Percentiles rank a stretch among this genome's conserved stretches.
phyloP scores from a whole-genome alignment of 2,329 filamentous ascomycete species.

The Stachybotrys echinatus region DNA sequence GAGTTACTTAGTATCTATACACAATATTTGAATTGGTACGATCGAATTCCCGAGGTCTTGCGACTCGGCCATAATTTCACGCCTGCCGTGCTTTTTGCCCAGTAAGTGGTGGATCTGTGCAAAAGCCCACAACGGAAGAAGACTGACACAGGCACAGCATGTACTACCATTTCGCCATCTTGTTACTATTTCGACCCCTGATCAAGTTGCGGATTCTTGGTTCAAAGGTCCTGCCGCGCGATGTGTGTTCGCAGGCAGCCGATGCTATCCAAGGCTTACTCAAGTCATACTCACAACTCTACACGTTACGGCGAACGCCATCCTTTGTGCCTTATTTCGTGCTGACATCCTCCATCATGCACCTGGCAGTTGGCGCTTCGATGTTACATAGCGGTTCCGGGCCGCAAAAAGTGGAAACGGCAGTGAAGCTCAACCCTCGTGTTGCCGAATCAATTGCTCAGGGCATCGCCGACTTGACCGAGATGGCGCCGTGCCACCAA shows the following conservation, averaged over 20 bases:
- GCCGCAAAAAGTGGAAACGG: constrained; percentile 23
- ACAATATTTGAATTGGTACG: constrained; percentile 68
- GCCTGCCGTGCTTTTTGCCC: constrained; percentile 66
- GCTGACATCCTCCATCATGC: constrained; percentile 56
- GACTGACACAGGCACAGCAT: constrained; percentile 38
- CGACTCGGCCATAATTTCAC: constrained; percentile 64
- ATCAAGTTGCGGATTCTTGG: constrained; percentile 60
- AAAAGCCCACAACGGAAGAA: neutral
- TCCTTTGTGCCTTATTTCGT: constrained; percentile 59
- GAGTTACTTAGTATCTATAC: constrained; percentile 61
- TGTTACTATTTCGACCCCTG: constrained; percentile 69
- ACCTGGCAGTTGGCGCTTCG: constrained; percentile 47
- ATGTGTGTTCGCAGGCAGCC: constrained; percentile 59
- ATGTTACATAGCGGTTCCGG: constrained; percentile 11
- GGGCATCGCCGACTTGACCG: constrained; percentile 51
- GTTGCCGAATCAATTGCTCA: constrained; percentile 43
- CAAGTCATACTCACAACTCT: constrained; percentile 52
- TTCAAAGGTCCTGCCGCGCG: constrained; percentile 57
- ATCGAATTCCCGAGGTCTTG: constrained; percentile 58
- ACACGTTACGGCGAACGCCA: constrained; percentile 52
- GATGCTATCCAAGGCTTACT: constrained; percentile 53
- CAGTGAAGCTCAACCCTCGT: constrained; percentile 28
- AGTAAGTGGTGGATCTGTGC: constrained; percentile 45
- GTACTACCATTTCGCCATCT: constrained; percentile 66
- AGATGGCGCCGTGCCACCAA: constrained; percentile 57